phyloP scores from a whole-genome alignment of 495 filamentous ascomycete genomes.

The Hypoxylon intermedium region DNA sequence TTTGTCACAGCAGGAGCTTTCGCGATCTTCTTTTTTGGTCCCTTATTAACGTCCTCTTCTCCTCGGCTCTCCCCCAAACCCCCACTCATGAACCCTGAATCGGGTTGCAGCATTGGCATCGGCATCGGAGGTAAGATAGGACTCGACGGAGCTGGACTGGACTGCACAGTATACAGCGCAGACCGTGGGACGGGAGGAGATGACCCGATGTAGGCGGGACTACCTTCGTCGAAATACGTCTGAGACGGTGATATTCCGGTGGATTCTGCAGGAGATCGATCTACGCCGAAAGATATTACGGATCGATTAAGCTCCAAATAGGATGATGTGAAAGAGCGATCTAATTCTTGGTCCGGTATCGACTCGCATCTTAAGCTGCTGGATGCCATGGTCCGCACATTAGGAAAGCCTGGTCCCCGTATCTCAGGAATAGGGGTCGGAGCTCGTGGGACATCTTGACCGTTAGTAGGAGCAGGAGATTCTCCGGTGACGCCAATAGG shows the following conservation, averaged over 20 bases:
- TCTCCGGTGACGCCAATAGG: constrained; percentile 70
- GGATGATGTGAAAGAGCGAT: constrained; percentile 14
- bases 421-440: constrained; percentile 77
- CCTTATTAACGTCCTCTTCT: constrained; percentile 54
- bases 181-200: constrained; percentile 76
- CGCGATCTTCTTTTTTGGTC: constrained; percentile 34
- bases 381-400: constrained; percentile 24
- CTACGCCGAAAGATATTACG: constrained; percentile 41
- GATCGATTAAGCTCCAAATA: constrained; percentile 31
- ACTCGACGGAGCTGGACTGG: constrained; percentile 70
- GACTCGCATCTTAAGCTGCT: constrained; percentile 38
- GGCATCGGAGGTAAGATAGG: constrained; percentile 72
- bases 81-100: constrained; percentile 85
- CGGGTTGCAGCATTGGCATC: constrained; percentile 55
- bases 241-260: constrained; percentile 63
- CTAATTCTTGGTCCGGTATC: constrained; percentile 15
- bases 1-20: constrained; percentile 25
- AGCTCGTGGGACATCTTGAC: constrained; percentile 79
- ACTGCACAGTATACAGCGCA: constrained; percentile 49
- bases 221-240: constrained; percentile 60
- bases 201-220: constrained; percentile 71
- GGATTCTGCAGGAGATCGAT: constrained; percentile 55
- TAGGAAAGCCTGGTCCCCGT: constrained; percentile 37
- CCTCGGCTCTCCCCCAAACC: constrained; percentile 66
- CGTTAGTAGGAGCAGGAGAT: constrained; percentile 52